A percentile compares a stretch with the other conserved stretches of the same genome.
Evolutionary conservation across 257 asterid species (phyloP).

Genomic region (Anisodus tanguticus): DNA sequence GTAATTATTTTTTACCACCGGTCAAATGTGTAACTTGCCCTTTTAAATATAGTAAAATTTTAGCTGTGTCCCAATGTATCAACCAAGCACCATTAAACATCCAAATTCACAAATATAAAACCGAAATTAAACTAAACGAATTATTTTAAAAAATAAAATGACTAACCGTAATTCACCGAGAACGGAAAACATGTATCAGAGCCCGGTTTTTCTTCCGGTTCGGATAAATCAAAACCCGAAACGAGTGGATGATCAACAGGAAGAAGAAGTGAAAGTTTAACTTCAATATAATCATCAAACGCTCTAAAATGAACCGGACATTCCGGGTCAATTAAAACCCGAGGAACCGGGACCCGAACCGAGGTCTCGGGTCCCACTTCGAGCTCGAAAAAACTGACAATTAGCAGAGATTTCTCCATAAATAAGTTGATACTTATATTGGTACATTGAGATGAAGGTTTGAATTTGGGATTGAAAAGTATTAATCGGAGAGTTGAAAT

Average conservation of each 20-base stretch:
- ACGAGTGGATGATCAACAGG: constrained; percentile 89
- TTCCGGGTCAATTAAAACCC: constrained; percentile 73
- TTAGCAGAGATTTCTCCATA: constrained; percentile 52
- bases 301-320: constrained; percentile 56
- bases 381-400: constrained; percentile 49
- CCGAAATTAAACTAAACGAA: not conserved
- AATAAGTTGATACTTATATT: constrained; percentile 50
- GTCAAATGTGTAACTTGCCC: too few species aligned
- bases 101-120: not conserved
- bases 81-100: not conserved
- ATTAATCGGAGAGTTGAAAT: constrained; percentile 58
- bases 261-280: constrained; percentile 70
- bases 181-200: constrained; percentile 47
- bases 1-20: too few species aligned
- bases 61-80: not conserved
- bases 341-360: constrained; percentile 65
- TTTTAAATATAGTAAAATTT: too few species aligned
- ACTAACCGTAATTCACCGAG: constrained; percentile 65
- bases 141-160: not conserved
- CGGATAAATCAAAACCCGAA: constrained; percentile 50
- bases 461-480: constrained; percentile 47
- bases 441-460: constrained; percentile 54
- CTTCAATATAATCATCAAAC: constrained; percentile 76
- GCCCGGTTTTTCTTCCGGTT: constrained; percentile 26
- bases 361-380: constrained; percentile 41